phyloP scores from a whole-genome alignment of 164 flowering plant genomes.

The Taxillus chinensis region DNA sequence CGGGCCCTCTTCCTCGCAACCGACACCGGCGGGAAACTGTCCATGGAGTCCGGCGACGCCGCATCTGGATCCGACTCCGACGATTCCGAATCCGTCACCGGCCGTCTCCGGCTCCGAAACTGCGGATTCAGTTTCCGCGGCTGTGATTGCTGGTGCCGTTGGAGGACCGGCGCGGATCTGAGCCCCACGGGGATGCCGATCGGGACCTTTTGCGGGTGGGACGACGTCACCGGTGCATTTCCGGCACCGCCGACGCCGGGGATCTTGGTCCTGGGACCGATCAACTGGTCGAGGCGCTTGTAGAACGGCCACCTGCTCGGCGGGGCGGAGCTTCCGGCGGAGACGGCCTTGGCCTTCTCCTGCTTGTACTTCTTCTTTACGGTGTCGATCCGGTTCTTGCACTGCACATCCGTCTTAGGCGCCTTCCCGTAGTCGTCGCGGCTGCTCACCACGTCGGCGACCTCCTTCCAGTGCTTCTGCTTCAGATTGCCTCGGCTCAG shows the following conservation, averaged over 20 bases:
- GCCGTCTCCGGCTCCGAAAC: conserved; percentile 5
- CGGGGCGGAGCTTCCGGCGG: conserved; percentile 18
- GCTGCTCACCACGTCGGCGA: conserved; percentile 67
- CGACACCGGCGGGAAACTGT: conserved; percentile 37
- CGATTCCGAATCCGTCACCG: conserved; percentile 15
- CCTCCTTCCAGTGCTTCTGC: conserved; percentile 88
- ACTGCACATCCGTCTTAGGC: conserved; percentile 72
- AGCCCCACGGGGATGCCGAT: conserved; percentile 39
- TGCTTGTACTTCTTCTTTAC: conserved; percentile 79
- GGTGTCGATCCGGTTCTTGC: conserved; percentile 85
- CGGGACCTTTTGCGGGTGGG: conserved; percentile 20
- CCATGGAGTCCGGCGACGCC: conserved; percentile 34
- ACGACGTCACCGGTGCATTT: neutral
- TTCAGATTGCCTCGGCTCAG: conserved; percentile 71
- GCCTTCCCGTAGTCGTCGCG: conserved; percentile 41
- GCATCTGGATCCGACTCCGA: conserved; percentile 17
- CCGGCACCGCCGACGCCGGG: neutral
- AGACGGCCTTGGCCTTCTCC: conserved; percentile 55
- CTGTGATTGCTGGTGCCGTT: conserved; percentile 9
- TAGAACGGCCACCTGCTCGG: conserved; percentile 59
- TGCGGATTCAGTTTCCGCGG: conserved; percentile 8
- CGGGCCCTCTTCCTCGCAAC: conserved; percentile 22
- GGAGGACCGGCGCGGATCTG: conserved; percentile 10
- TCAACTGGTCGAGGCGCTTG: conserved; percentile 41
- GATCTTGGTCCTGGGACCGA: conserved; percentile 27